Conservation (phyloP, 2,329 filamentous ascomycete species). For the Stemphylium lycopersici region DNA sequence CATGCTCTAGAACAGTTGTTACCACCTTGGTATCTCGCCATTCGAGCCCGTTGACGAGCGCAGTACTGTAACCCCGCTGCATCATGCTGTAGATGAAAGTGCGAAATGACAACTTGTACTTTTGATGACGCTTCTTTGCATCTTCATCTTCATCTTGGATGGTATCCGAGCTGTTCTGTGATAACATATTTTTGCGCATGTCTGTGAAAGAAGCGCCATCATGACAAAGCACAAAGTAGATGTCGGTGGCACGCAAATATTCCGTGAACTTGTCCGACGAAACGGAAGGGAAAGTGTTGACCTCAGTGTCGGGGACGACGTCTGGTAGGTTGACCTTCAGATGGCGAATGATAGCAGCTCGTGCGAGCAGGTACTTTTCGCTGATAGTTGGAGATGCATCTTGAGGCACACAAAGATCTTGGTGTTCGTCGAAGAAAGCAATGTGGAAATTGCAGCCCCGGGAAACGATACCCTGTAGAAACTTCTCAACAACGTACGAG, state of each 20-base stretch:
- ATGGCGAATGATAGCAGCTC: slow-evolving; percentile 69
- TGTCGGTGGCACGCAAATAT: slow-evolving; percentile 61
- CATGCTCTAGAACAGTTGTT: slow-evolving; percentile 28
- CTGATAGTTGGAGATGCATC: slow-evolving; percentile 39
- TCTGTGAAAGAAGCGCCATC: slow-evolving; percentile 58
- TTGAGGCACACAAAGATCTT: slow-evolving; percentile 62
- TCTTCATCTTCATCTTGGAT: slow-evolving; percentile 26
- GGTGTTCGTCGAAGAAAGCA: slow-evolving; percentile 68
- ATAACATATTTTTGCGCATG: slow-evolving; percentile 24
- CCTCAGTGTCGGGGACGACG: slow-evolving; percentile 50
- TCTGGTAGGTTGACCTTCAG: slow-evolving; percentile 55
- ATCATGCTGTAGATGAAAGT: slow-evolving; percentile 63
- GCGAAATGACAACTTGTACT: slow-evolving; percentile 46
- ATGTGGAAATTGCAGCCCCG: slow-evolving; percentile 75
- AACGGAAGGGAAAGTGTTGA: slow-evolving; percentile 57
- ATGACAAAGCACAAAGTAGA: slow-evolving; percentile 73
- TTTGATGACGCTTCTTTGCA: slow-evolving; percentile 26
- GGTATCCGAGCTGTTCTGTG: slow-evolving; percentile 24
- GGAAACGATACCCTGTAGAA: slow-evolving; percentile 65
- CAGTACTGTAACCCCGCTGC: slow-evolving; percentile 63
- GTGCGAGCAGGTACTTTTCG: slow-evolving; percentile 66
- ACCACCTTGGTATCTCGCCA: slow-evolving; percentile 68
- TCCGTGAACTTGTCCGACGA: slow-evolving; percentile 58
- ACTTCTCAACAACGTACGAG: slow-evolving; percentile 70
- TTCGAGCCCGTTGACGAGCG: slow-evolving; percentile 67